These are phyloP conservation scores for Nicotiana tomentosiformis DNA, from an alignment of 257 asterid species.

Conservation along the genomic window DNA sequence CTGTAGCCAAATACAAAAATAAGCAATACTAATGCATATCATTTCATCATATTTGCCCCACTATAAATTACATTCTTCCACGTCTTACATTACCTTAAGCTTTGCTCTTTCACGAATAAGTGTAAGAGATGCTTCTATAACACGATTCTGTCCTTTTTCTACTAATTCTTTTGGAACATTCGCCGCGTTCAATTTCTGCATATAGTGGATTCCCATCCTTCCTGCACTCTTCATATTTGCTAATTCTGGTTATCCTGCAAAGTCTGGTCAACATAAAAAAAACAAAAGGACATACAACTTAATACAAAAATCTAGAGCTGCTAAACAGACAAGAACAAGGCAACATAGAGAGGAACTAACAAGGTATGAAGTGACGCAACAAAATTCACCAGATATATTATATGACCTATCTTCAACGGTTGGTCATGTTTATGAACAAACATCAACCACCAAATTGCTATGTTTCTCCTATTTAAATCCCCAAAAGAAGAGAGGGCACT, in stretches of 20 bases:
- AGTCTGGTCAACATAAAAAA: not conserved
- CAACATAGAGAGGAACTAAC: not conserved
- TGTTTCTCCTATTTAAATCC: not conserved
- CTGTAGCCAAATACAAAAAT: not conserved
- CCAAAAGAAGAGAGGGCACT: not conserved
- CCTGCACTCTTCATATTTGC: constrained; percentile 54
- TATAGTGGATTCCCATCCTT: constrained; percentile 70
- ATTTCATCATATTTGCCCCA: not conserved
- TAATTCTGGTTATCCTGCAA: constrained; percentile 11
- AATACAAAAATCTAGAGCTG: not conserved
- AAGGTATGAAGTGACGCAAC: not conserved
- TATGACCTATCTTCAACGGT: not conserved
- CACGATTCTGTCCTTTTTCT: constrained; percentile 94
- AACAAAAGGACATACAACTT: not conserved
- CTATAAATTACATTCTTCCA: not conserved
- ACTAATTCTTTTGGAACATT: constrained; percentile 77
- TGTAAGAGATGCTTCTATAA: constrained; percentile 91
- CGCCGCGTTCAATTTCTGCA: constrained; percentile 71
- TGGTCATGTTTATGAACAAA: not conserved
- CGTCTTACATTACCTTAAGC: constrained; percentile 57
- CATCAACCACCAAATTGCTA: not conserved
- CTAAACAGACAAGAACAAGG: not conserved
- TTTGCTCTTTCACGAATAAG: constrained; percentile 97
- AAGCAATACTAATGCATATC: not conserved
- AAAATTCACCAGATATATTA: not conserved